A percentile compares a stretch with the other conserved stretches of the same genome.
phyloP scores from a whole-genome alignment of 2,329 filamentous ascomycete genomes.

The Penicillium sp. region DNA sequence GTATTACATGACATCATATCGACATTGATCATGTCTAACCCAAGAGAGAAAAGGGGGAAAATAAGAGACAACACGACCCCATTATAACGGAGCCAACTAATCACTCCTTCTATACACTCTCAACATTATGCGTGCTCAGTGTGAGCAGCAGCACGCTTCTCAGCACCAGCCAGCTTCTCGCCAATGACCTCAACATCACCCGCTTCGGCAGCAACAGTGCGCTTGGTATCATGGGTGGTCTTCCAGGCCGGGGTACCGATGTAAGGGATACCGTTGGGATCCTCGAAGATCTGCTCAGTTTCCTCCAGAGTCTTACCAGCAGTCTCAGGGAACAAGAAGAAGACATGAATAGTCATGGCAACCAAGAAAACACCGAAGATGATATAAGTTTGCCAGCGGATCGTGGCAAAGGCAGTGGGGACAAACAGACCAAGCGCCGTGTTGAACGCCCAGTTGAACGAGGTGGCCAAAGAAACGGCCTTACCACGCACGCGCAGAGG shows the following conservation, averaged over 20 bases:
- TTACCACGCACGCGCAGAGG: slow-evolving; percentile 57
- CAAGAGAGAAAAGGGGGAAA: neutral
- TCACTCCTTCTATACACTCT: neutral
- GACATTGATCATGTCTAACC: neutral
- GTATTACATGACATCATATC: slow-evolving; percentile 7
- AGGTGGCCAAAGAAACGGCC: slow-evolving; percentile 57
- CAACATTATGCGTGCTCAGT: neutral
- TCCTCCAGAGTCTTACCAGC: slow-evolving; percentile 72
- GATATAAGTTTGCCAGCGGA: slow-evolving; percentile 63
- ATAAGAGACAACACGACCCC: neutral
- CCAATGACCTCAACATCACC: slow-evolving; percentile 27
- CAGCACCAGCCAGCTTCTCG: slow-evolving; percentile 20
- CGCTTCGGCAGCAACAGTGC: slow-evolving; percentile 28
- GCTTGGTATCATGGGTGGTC: slow-evolving; percentile 30
- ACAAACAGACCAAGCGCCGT: slow-evolving; percentile 44
- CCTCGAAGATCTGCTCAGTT: slow-evolving; percentile 66
- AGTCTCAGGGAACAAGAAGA: slow-evolving; percentile 65
- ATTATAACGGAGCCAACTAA: neutral
- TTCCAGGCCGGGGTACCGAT: slow-evolving; percentile 40
- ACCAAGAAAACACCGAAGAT: slow-evolving; percentile 72
- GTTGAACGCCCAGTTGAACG: slow-evolving; percentile 65
- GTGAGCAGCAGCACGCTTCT: slow-evolving; percentile 14
- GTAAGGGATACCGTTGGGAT: slow-evolving; percentile 33
- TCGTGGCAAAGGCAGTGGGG: slow-evolving; percentile 56
- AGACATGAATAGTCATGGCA: slow-evolving; percentile 63